Evolutionary conservation across 371 early-diverging fungal genomes (phyloP), one percentile per base, ranked within the genome.

Genomic region (Umbelopsis sp.): DNA sequence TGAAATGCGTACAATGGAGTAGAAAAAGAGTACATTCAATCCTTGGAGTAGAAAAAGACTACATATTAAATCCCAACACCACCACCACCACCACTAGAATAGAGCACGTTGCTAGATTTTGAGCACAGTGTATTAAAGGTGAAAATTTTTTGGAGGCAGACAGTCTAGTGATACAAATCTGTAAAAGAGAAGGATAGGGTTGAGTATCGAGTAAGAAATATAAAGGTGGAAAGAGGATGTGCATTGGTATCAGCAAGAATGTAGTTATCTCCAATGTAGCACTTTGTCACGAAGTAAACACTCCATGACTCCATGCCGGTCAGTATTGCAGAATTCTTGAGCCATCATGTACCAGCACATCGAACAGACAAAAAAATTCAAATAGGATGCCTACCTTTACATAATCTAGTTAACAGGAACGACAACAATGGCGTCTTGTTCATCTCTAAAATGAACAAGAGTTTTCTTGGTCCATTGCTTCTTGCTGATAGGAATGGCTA

Each of bases 381-480:
- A 37, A 35, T 16, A n/a, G 18, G 32, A 22, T 8, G 18, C 57
- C 8, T 57, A 57, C 57, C 57, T 57, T 16, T 37, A 35, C 7
- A 57, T 29, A 16, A 35, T 35, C 6, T 57, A 41, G 12, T 65
- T 41, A 24, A 35, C n/a, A 41, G 80, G 80, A 10, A 81, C 44
- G 10, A 86, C 41, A 11, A 88, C 74, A 38, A 88, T 75, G 6
- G 82, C 85, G 72, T 88, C 88, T 16, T 85, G 80, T 38, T 83
- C 82, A 32, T 80, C 75, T 69, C 83, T 73, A 72, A 88, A 86
- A 9, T 85, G 64, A 62, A 84, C 86, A 25, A 84, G 72, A 4
- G 84, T 69, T 41, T 70, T 75, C 67, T 86, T 84, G 63, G 50
- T 73, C 76, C 86, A 84, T 72, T 91, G 91, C 71, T 89, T 90